Percentiles rank a stretch among this genome's conserved stretches.
Conservation (phyloP, 129 eudicot genomes). For the Gnaphalium uliginosum region DNA sequence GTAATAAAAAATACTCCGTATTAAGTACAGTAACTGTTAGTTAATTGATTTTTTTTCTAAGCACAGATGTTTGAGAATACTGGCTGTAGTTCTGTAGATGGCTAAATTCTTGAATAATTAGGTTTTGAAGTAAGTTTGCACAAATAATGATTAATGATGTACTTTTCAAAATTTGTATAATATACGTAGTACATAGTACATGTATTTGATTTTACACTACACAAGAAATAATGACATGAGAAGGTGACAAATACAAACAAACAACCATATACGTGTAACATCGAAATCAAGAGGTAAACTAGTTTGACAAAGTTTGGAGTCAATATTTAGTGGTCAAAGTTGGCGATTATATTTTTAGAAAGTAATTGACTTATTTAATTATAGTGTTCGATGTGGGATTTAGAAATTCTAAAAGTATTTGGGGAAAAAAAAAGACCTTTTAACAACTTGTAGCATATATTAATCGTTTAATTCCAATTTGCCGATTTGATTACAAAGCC, state of each 20-base stretch:
- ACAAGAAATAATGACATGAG: too few relatives aligned
- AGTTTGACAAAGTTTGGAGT: neutral
- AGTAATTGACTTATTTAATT: neutral
- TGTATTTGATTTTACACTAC: too few relatives aligned
- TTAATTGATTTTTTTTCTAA: neutral
- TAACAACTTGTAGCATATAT: constrained; percentile 12
- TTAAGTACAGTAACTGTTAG: neutral
- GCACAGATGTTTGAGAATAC: too few relatives aligned
- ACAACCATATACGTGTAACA: neutral
- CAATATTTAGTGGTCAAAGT: constrained; percentile 16
- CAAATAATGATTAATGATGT: neutral
- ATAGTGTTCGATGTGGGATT: neutral
- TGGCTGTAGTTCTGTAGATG: too few relatives aligned
- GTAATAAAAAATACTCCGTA: too few relatives aligned
- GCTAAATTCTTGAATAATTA: too few relatives aligned
- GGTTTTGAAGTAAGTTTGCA: too few relatives aligned
- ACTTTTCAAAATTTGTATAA: too few relatives aligned
- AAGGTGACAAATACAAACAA: neutral
- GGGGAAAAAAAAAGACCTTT: constrained; percentile 2
- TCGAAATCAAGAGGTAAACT: neutral
- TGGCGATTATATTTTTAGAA: constrained; percentile 13
- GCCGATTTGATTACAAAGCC: neutral
- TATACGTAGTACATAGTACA: too few relatives aligned
- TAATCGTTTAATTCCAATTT: neutral
- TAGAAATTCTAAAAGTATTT: neutral